Evolutionary conservation across 495 filamentous ascomycete genomes (phyloP).

Genomic region (Daldinia bambusicola): DNA sequence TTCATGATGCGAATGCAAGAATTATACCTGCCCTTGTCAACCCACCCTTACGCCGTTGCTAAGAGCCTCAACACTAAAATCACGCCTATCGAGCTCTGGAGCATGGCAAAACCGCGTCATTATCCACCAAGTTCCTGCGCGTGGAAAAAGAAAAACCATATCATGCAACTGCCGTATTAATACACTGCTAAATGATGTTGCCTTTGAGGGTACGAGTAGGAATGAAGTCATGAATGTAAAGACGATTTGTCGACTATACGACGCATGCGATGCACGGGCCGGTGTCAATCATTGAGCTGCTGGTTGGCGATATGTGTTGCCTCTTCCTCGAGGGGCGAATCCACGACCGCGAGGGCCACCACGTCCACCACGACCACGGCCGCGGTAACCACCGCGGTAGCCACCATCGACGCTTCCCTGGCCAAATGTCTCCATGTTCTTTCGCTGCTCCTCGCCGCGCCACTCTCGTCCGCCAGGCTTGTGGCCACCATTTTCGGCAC

Average conservation of each 20-base stretch:
- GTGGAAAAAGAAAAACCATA: conserved; percentile 40
- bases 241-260: conserved; percentile 1
- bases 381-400: conserved; percentile 76
- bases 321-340: conserved; percentile 56
- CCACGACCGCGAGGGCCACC: conserved; percentile 66
- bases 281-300: conserved; percentile 44
- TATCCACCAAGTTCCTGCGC: conserved; percentile 43
- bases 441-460: conserved; percentile 90
- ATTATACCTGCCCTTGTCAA: conserved; percentile 38
- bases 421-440: conserved; percentile 99
- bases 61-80: conserved; percentile 44
- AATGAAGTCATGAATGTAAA: conserved; percentile 2
- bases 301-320: conserved; percentile 49
- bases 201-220: neutral
- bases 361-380: conserved; percentile 75
- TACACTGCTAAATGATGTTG: conserved; percentile 40
- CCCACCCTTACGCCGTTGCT: conserved; percentile 47
- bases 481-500: conserved; percentile 73
- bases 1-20: conserved; percentile 45
- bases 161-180: conserved; percentile 44
- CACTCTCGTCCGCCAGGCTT: conserved; percentile 87
- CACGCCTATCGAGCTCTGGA: conserved; percentile 34
- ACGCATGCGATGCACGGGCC: neutral
- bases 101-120: conserved; percentile 44
- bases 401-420: conserved; percentile 92